Evolutionary conservation across 768 basidiomycete species (phyloP), one percentile per base, ranked within the genome.

Genomic region (Russula foetens): DNA sequence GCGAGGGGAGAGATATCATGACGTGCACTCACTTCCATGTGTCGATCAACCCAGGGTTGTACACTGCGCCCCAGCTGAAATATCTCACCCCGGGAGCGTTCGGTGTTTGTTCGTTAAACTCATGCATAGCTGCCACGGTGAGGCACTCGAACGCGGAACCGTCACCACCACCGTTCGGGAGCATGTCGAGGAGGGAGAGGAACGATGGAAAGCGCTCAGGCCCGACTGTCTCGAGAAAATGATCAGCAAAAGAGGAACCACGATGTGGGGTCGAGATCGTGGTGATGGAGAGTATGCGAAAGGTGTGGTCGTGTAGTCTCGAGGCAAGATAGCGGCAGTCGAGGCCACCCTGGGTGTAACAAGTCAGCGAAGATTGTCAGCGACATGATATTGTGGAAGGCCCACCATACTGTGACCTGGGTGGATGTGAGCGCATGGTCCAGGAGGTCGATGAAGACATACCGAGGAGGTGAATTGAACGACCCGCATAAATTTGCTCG

Each of bases 251-350:
- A 1, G 88, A 77, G 24, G 93, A 95, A 7, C 97, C 97, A 43
- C 90, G 85, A 67, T 99, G 97, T 1, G 97, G 97, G 0, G 93
- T 90, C 26, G 93, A 89, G 70, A 99, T 92, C 11, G 95, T 98
- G 2, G 96, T 98, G 58, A 98, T 79, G 24, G 88, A 92, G 51
- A 90, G 80, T 31, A 97, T 88, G 31, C 76, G 77, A 75, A 97
- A 98, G 29, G 81, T 84, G 49, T 85, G 85, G 26, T 84, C 72
- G 39, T 83, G 84, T 53, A 98, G 80, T 46, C 92, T 84, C 1
- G 94, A 90, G 24, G 94, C 85, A 67, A 98, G 85, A 67, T 84
- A 85, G 48, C 97, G 83, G 67, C 90, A 95, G 71, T 98, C 97
- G 23, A 98, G 79, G 9, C 97, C 97, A 26, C 96, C 96, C 94